Percentiles rank a stretch among this genome's conserved stretches.
Conservation (phyloP, 768 basidiomycete species). For the Calocybe cyanea region DNA sequence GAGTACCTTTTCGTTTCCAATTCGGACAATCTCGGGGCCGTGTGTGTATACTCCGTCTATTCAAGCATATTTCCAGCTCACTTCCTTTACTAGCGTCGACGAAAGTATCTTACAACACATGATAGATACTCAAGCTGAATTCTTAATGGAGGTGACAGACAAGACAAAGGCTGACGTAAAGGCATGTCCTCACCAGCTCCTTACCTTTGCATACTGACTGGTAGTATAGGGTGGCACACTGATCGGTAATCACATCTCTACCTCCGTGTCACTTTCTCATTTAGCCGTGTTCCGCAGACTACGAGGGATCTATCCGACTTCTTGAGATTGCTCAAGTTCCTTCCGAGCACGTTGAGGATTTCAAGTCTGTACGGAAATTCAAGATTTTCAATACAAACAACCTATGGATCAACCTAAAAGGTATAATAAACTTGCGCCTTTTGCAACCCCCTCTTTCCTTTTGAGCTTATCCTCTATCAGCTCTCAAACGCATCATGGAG, state of each 20-base stretch:
- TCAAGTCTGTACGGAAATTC: slow-evolving; percentile 90
- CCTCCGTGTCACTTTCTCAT: neutral
- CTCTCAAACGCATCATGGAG: slow-evolving; percentile 89
- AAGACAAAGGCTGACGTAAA: slow-evolving; percentile 89
- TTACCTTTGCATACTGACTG: neutral
- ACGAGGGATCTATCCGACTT: slow-evolving; percentile 82
- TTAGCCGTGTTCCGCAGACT: slow-evolving; percentile 38
- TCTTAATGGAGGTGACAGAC: slow-evolving; percentile 94
- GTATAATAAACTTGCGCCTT: slow-evolving; percentile 35
- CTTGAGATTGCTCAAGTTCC: slow-evolving; percentile 96
- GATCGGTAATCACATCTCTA: slow-evolving; percentile 41
- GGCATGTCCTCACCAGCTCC: slow-evolving; percentile 5
- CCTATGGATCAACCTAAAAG: slow-evolving; percentile 75
- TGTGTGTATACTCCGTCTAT: slow-evolving; percentile 42
- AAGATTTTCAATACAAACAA: slow-evolving; percentile 92
- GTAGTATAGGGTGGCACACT: slow-evolving; percentile 69
- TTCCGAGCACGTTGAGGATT: slow-evolving; percentile 90
- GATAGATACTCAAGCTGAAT: slow-evolving; percentile 77
- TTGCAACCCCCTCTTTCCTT: neutral
- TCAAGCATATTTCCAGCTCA: neutral
- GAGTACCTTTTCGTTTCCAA: slow-evolving; percentile 98
- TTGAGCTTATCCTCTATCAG: slow-evolving; percentile 28
- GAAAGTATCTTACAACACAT: slow-evolving; percentile 83
- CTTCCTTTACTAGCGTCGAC: slow-evolving; percentile 54
- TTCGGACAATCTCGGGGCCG: slow-evolving; percentile 94